Evolutionary conservation across 2,329 filamentous ascomycete genomes (phyloP).

Genomic region (Penicillium crustosum): DNA sequence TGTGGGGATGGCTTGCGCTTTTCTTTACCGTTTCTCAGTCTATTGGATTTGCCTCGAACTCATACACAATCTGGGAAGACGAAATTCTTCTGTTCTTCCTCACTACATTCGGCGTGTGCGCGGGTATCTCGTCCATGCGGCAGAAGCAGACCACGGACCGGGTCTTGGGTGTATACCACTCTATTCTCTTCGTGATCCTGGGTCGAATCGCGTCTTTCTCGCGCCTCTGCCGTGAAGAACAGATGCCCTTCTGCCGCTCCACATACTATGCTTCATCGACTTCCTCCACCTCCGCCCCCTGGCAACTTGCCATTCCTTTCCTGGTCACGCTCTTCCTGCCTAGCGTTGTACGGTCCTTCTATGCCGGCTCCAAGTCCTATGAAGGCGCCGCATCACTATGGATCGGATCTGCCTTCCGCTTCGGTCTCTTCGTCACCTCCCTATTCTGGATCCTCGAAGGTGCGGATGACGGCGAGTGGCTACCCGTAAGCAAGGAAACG

Average conservation of each 20-base stretch:
- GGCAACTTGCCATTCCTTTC: slow-evolving; percentile 83
- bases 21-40: slow-evolving; percentile 83
- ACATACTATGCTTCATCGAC: slow-evolving; percentile 92
- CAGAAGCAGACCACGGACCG: slow-evolving; percentile 67
- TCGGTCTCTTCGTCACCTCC: slow-evolving; percentile 72
- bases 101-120: slow-evolving; percentile 77
- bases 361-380: slow-evolving; percentile 78
- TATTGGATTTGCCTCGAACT: slow-evolving; percentile 94
- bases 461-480: slow-evolving; percentile 79
- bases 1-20: slow-evolving; percentile 87
- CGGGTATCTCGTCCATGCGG: slow-evolving; percentile 71
- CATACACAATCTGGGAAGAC: slow-evolving; percentile 98
- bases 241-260: slow-evolving; percentile 94
- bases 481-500: slow-evolving; percentile 59
- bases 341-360: slow-evolving; percentile 77
- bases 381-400: slow-evolving; percentile 81
- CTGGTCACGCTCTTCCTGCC: slow-evolving; percentile 71
- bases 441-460: slow-evolving; percentile 87
- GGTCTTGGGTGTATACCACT: slow-evolving; percentile 78
- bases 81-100: slow-evolving; percentile 91
- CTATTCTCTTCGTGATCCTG: slow-evolving; percentile 75
- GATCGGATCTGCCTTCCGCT: slow-evolving; percentile 77
- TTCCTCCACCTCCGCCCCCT: slow-evolving; percentile 87
- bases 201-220: slow-evolving; percentile 81
- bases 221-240: slow-evolving; percentile 91